Conservation (phyloP, 2,329 filamentous ascomycete species). For the Exophiala spinifera region DNA sequence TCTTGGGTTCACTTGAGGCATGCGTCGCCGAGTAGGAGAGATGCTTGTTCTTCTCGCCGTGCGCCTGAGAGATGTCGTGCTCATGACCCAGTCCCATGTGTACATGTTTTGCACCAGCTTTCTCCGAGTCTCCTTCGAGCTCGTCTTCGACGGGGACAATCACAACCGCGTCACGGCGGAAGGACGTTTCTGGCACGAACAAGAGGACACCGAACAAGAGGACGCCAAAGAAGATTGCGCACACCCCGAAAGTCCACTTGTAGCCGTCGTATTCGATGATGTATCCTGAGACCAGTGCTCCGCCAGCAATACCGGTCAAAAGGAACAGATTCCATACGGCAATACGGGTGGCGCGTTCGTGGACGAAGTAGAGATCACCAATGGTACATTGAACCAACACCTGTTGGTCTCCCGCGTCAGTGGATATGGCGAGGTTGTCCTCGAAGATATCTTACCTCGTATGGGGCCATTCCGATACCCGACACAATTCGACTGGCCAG, state of each 20-base stretch:
- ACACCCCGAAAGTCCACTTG: conserved; percentile 21
- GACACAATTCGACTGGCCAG: conserved; percentile 44
- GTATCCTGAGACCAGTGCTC: conserved; percentile 43
- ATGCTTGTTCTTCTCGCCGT: conserved; percentile 22
- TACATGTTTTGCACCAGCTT: conserved; percentile 11
- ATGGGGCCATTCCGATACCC: conserved; percentile 43
- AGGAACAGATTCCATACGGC: conserved; percentile 44
- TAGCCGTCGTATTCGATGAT: conserved; percentile 34
- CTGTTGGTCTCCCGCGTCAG: neutral
- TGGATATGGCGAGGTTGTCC: neutral
- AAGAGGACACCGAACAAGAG: conserved; percentile 33
- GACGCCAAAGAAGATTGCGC: conserved; percentile 33
- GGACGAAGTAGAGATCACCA: conserved; percentile 42
- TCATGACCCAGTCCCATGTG: conserved; percentile 21
- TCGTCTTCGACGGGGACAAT: conserved; percentile 25
- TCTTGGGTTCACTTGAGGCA: conserved; percentile 15
- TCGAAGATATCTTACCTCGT: conserved; percentile 31
- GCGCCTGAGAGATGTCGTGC: conserved; percentile 16
- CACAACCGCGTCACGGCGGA: conserved; percentile 36
- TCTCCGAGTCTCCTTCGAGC: conserved; percentile 23
- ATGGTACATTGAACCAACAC: conserved; percentile 51
- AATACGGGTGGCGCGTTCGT: conserved; percentile 33
- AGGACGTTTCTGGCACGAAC: conserved; percentile 40
- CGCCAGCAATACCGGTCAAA: conserved; percentile 37
- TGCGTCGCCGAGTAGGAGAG: conserved; percentile 13